Evolutionary conservation across 2,329 filamentous ascomycete species (phyloP), one percentile per base, ranked within the genome.

Genomic region (Fusarium haematococcum): DNA sequence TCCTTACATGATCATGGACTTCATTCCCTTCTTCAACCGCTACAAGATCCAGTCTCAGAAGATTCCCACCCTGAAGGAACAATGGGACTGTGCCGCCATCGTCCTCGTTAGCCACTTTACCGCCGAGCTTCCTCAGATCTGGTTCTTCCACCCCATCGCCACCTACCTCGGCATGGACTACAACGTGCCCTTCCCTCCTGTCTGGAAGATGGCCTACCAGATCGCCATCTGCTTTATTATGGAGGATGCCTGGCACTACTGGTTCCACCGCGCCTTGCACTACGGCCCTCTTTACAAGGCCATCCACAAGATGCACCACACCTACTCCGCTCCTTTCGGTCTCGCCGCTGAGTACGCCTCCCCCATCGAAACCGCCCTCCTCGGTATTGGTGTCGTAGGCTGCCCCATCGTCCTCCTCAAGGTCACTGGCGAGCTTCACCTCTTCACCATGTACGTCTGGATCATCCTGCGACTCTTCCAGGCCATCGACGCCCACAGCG

Each of bases 171-270:
- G 97, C 79, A 93, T 99, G 85, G 89, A 92, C 68, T 98, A 94
- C 75, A 91, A 91, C 71, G 94, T 98, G 58, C 97, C 96, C 11
- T 99, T 99, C 88, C 97, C 97, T 37, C 88, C 93, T 14, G 79
- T 92, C 76, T 93, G 89, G 86, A 98, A 92, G 80, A 98, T 99
- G 89, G 93, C 93, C 75, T 91, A 94, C 82, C 97, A 99, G 80
- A 96, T 99, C 77, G 90, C 92, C 70, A 88, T 98, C 82, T 97
- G 98, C 89, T 99, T 99, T 86, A 90, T 98, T 68, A 85, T 98
- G 80, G 97, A 99, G 85, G 97, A 99, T 84, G 88, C 96, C 76
- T 99, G 97, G 97, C 97, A 99, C 86, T 99, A 99, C 89, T 98
- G 95, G 92, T 91, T 91, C 77, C 97, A 99, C 86, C 95, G 97